These are phyloP conservation scores for Scutellaria barbata DNA, from an alignment of 257 asterid species.

Conservation along the genomic window DNA sequence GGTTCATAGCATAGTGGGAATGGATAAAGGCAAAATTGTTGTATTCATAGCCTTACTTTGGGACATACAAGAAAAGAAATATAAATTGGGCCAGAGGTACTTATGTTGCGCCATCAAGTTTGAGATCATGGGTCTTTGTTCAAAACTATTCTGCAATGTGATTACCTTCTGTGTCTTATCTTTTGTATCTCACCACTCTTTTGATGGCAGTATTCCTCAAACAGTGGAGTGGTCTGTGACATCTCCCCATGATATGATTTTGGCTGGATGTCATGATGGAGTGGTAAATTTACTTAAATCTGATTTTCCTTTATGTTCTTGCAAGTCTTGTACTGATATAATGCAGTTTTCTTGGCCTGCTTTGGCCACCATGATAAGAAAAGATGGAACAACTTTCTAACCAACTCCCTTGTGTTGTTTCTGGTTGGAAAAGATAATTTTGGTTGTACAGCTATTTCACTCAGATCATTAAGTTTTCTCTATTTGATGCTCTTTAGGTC, in stretches of 20 bases:
- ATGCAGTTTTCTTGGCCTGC: constrained; percentile 21
- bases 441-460: constrained; percentile 3
- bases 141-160: constrained; percentile 9
- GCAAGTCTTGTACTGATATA: constrained; percentile 9
- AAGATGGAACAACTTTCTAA: neutral
- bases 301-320: constrained; percentile 28
- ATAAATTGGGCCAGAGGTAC: neutral
- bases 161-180: constrained; percentile 24
- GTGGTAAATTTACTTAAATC: constrained; percentile 59
- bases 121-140: constrained; percentile 7
- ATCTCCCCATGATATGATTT: constrained; percentile 75
- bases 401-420: constrained; percentile 24
- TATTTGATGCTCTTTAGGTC: constrained; percentile 21
- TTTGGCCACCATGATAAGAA: constrained; percentile 11
- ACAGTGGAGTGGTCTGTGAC: constrained; percentile 83
- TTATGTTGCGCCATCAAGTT: constrained; percentile 3
- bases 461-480: constrained; percentile 2
- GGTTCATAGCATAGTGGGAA: neutral
- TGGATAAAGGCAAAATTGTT: neutral
- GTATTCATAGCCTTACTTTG: neutral
- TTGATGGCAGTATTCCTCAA: constrained; percentile 70
- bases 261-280: constrained; percentile 98
- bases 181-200: constrained; percentile 25
- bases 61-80: neutral
- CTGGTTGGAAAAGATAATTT: neutral